Percentiles rank a stretch among this genome's conserved stretches.
Conservation (phyloP, 129 eudicot species). For the Mikania micrantha region DNA sequence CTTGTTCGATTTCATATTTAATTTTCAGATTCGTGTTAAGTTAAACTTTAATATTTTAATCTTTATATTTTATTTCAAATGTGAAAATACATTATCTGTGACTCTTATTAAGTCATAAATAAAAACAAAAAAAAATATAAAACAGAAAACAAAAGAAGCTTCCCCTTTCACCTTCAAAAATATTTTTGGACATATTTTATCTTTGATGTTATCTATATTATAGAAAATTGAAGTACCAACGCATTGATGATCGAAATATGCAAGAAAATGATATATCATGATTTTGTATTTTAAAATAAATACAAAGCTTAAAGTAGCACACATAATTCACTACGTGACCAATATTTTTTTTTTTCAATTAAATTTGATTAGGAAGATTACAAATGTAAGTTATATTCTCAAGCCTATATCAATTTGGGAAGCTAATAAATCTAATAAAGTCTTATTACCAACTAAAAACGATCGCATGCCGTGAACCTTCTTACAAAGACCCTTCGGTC, state of each 20-base stretch:
- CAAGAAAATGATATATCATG: background rate
- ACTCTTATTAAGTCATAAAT: constrained; percentile 1
- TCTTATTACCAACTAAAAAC: background rate
- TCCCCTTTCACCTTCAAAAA: background rate
- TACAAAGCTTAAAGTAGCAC: background rate
- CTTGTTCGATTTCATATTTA: too few relatives aligned
- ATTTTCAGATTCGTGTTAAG: too few relatives aligned
- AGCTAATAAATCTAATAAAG: too few relatives aligned
- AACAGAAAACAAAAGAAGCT: background rate
- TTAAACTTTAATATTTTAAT: too few relatives aligned
- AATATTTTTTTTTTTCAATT: background rate
- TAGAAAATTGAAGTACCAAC: background rate
- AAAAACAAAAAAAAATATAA: background rate
- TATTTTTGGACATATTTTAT: background rate
- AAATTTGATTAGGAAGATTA: background rate
- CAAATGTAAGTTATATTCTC: background rate
- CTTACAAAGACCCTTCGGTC: background rate
- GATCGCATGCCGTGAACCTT: background rate
- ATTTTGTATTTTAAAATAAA: background rate
- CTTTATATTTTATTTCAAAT: too few relatives aligned
- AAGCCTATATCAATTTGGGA: too few relatives aligned
- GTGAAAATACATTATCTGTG: background rate
- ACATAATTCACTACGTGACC: background rate
- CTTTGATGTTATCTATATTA: background rate
- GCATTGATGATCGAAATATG: background rate